These are phyloP conservation scores for Hypsizygus marmoreus DNA, from an alignment of 768 basidiomycete species.

Conservation along the genomic window DNA sequence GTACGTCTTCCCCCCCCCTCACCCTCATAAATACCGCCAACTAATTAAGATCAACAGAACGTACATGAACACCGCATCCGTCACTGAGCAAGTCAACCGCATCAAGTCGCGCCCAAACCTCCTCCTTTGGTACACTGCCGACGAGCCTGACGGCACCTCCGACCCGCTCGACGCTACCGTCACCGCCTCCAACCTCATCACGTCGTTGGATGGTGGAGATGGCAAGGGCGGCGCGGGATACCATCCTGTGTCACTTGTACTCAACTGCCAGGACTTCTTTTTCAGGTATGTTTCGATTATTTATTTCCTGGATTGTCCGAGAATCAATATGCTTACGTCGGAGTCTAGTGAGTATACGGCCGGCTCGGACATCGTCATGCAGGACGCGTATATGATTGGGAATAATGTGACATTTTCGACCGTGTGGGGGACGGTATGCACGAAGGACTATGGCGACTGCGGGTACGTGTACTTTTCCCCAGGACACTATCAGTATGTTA, in stretches of 20 bases:
- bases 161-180: constrained; percentile 66
- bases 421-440: constrained; percentile 65
- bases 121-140: constrained; percentile 71
- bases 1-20: constrained; percentile 26
- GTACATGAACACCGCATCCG: constrained; percentile 64
- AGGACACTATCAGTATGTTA: background rate
- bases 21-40: background rate
- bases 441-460: constrained; percentile 67
- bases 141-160: constrained; percentile 70
- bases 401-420: constrained; percentile 68
- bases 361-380: constrained; percentile 72
- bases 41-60: constrained; percentile 35
- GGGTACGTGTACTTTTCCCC: constrained; percentile 46
- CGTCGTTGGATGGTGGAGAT: constrained; percentile 54
- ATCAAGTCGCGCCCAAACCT: constrained; percentile 71
- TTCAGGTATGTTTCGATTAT: constrained; percentile 40
- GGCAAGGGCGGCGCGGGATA: constrained; percentile 54
- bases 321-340: background rate
- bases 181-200: constrained; percentile 56
- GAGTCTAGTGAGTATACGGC: constrained; percentile 44
- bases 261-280: constrained; percentile 68
- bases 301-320: background rate
- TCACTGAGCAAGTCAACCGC: constrained; percentile 66
- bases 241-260: constrained; percentile 65
- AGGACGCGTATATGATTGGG: constrained; percentile 60